Evolutionary conservation across 768 basidiomycete species (phyloP).

Genomic region (Boletus rubropictus): DNA sequence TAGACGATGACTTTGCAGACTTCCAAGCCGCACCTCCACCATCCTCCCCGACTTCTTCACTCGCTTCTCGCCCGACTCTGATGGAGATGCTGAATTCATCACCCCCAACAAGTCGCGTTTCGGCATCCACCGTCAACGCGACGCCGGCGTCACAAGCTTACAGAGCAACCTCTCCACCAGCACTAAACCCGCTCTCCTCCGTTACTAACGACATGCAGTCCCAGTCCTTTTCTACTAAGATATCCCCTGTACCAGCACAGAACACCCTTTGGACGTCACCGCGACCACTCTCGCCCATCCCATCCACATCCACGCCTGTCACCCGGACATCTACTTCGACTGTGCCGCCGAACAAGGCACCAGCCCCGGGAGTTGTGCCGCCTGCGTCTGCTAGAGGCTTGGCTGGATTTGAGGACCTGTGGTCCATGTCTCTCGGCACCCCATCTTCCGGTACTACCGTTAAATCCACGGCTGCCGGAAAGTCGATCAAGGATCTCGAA

Average conservation of each 20-base stretch:
- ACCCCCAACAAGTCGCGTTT: slow-evolving; percentile 16
- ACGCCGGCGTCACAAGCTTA: slow-evolving; percentile 10
- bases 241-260: slow-evolving; percentile 17
- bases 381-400: slow-evolving; percentile 34
- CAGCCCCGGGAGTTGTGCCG: slow-evolving; percentile 13
- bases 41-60: slow-evolving; percentile 31
- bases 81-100: slow-evolving; percentile 45
- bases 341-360: slow-evolving; percentile 13
- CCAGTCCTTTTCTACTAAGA: slow-evolving; percentile 12
- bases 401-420: slow-evolving; percentile 83
- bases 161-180: slow-evolving; percentile 15
- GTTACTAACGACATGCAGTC: slow-evolving; percentile 20
- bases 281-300: slow-evolving; percentile 26
- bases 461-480: slow-evolving; percentile 41
- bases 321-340: slow-evolving; percentile 8
- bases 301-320: slow-evolving; percentile 8
- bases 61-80: slow-evolving; percentile 35
- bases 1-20: slow-evolving; percentile 82
- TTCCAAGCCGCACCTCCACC: slow-evolving; percentile 69
- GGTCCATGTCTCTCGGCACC: slow-evolving; percentile 71
- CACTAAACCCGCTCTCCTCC: slow-evolving; percentile 24
- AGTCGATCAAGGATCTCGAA: slow-evolving; percentile 86
- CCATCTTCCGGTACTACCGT: slow-evolving; percentile 24
- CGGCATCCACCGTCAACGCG: slow-evolving; percentile 10
- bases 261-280: slow-evolving; percentile 22